Evolutionary conservation across 2,329 filamentous ascomycete species (phyloP).

Genomic region (Chrysoporthe cubensis): DNA sequence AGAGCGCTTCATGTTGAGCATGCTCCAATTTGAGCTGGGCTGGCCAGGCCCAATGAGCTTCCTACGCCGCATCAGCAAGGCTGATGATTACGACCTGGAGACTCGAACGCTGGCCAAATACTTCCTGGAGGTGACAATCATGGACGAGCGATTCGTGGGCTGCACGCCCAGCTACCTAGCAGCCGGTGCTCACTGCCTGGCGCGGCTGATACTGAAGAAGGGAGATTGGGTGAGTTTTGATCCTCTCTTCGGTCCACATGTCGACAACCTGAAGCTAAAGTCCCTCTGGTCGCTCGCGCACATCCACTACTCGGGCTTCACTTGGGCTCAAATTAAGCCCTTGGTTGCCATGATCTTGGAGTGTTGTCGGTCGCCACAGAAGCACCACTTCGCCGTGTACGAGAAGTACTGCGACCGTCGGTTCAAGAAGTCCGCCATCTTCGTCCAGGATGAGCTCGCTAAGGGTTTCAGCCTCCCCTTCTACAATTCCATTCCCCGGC

Average conservation of each 20-base stretch:
- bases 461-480: slow-evolving; percentile 60
- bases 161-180: slow-evolving; percentile 88
- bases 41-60: slow-evolving; percentile 99
- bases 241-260: slow-evolving; percentile 1
- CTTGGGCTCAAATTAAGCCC: slow-evolving; percentile 78
- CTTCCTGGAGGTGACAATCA: slow-evolving; percentile 93
- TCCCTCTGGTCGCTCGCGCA: slow-evolving; percentile 72
- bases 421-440: slow-evolving; percentile 82
- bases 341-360: slow-evolving; percentile 80
- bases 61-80: slow-evolving; percentile 94
- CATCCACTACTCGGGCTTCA: slow-evolving; percentile 93
- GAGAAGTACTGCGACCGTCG: slow-evolving; percentile 90
- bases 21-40: slow-evolving; percentile 93
- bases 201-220: slow-evolving; percentile 85
- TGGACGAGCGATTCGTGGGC: slow-evolving; percentile 96
- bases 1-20: slow-evolving; percentile 96
- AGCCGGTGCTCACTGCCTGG: slow-evolving; percentile 89
- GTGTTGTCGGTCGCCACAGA: slow-evolving; percentile 79
- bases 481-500: slow-evolving; percentile 44
- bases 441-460: slow-evolving; percentile 75
- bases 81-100: slow-evolving; percentile 95
- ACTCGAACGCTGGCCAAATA: slow-evolving; percentile 96
- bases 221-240: slow-evolving; percentile 80
- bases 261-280: slow-evolving; percentile 14
- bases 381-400: slow-evolving; percentile 84